Evolutionary conservation across 2,329 filamentous ascomycete genomes (phyloP), one percentile per base, ranked within the genome.

Genomic region (Fusarium xylarioides): DNA sequence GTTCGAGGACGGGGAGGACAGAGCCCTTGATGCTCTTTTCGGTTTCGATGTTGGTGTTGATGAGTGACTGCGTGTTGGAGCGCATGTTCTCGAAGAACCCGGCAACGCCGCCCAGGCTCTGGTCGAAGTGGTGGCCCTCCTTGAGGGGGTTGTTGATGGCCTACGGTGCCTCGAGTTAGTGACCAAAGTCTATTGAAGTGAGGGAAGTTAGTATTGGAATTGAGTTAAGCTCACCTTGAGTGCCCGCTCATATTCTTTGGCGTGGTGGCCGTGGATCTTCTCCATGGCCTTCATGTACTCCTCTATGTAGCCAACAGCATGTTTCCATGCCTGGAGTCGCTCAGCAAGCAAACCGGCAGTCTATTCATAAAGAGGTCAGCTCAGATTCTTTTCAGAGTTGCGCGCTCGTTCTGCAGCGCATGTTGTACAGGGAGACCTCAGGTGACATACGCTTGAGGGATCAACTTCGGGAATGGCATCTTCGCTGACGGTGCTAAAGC

Each of bases 21-120:
- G 91, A 91, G 67, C 91, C 92, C 83, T 95, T 97, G 75, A 99
- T 88, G 76, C 91, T 93, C 86, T 96, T 96, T 77, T 96, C 95
- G 11, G 95, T 97, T 82, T 98, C 95, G 77, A 92, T 85, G 82
- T 98, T 95, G 79, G 93, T 92, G 82, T 96, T 97, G 78, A 95
- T 90, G 78, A 98, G 89, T 50, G 92, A 93, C 88, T 97, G 93
- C 10, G 95, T 98, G 83, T 98, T 98, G 77, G 91, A 88, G 67
- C 95, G 91, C 84, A 99, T 91, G 82, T 96, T 98, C 84, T 98
- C 95, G 79, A 98, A 98, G 83, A 97, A 90, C 68, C 94, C 93
- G 49, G 94, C 91, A 63, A 99, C 85, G 68, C 96, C 96, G 26
- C 94, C 95, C n/a, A 95, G 86, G 66, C 89, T 91, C 82, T 97